Evolutionary conservation across 163 green algal species (phyloP), one percentile per base, ranked within the genome.

Genomic region (Coccomyxa subellipsoidea): DNA sequence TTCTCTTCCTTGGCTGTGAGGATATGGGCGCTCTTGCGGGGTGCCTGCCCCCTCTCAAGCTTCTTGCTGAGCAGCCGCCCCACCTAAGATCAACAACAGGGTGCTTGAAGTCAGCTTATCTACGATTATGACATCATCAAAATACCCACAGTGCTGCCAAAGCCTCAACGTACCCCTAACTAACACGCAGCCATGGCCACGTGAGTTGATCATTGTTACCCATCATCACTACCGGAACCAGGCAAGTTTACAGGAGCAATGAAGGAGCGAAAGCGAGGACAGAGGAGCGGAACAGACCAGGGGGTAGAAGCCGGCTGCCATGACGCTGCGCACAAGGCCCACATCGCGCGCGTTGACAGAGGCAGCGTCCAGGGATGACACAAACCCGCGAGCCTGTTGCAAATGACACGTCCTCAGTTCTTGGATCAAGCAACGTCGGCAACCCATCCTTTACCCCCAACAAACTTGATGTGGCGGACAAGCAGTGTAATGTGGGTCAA

Each of bases 241-340:
- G 47, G 47, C 47, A 59, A 59, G 15, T 18, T 59, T 59, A 59
- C 47, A 18, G 47, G 21, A 27, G 47, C 47, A 59, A 59, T 27
- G 4, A 27, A 23, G 21, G 21, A 12, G 0, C 23, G 47, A 1
- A 59, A 59, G 47, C 47, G 15, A 59, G 23, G 47, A 5, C 1
- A 59, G 2, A 8, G 4, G 47, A 18, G 21, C 15, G 23, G 47
- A 59, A 7, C 47, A 59, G 3, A 76, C n/a, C 47, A 78, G 80
- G 36, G 84, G 80, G 77, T 87, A 85, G 53, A 87, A 85, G 47
- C 72, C 77, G 38, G 53, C 81, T 0, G 71, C 89, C 83, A 96
- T 83, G 37, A 95, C 91, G 9, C 85, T 83, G 34, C 90, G 86
- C 34, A 96, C 88, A 6, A 95, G 84, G 38, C 80, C 87, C 0